Evolutionary conservation across 371 early-diverging fungal genomes (phyloP).

Genomic region (Rhizopus arrhizus): DNA sequence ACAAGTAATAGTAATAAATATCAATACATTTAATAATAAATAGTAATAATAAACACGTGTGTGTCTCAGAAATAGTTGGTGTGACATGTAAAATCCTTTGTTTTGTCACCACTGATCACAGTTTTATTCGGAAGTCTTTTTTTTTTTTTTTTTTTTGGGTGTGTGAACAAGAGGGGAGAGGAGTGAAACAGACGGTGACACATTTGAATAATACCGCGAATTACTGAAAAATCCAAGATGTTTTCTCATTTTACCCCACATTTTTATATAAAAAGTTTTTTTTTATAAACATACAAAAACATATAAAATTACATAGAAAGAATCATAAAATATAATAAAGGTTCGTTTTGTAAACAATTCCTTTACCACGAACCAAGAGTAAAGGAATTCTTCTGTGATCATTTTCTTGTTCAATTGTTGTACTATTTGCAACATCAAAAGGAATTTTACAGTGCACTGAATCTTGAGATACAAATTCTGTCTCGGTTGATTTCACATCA

Average conservation of each 20-base stretch:
- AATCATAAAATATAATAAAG: conserved; percentile 40
- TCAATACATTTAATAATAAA: not conserved
- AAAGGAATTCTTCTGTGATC: conserved; percentile 53
- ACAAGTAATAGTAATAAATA: not conserved
- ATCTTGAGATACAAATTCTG: conserved; percentile 58
- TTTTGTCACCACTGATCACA: too few species aligned
- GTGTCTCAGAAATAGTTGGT: not conserved
- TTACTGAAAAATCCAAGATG: too few species aligned
- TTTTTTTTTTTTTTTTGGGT: too few species aligned
- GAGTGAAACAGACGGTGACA: too few species aligned
- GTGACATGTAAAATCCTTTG: too few species aligned
- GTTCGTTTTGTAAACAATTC: conserved; percentile 68
- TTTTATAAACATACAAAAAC: not conserved
- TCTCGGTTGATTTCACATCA: conserved; percentile 54
- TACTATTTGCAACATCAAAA: conserved; percentile 28
- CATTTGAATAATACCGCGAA: too few species aligned
- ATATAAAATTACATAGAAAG: conserved; percentile 5
- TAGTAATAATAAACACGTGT: not conserved
- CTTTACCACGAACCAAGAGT: conserved; percentile 65
- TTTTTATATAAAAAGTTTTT: too few species aligned
- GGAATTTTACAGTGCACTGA: conserved; percentile 53
- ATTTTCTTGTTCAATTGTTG: conserved; percentile 32
- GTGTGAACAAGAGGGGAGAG: too few species aligned
- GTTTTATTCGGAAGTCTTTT: not conserved
- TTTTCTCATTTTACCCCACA: too few species aligned